A percentile compares a stretch with the other conserved stretches of the same genome.
Evolutionary conservation across 1,284 basidiomycete species (phyloP).

Genomic region (Moniliella sp.): DNA sequence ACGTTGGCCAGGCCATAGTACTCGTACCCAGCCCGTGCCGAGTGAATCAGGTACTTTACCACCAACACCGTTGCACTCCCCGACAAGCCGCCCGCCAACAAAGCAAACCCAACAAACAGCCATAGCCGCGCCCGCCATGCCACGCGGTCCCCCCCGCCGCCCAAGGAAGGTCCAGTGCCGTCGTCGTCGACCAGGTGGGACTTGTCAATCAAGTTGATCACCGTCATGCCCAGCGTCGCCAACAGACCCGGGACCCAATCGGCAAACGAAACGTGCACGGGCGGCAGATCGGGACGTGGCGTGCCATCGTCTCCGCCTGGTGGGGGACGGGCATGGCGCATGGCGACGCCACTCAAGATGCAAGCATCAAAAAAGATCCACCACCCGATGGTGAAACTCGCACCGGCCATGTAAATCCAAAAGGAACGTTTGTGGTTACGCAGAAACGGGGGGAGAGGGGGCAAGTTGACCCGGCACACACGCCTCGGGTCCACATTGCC

Average conservation of each 20-base stretch:
- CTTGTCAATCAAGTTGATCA: slow-evolving; percentile 87
- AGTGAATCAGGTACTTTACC: slow-evolving; percentile 62
- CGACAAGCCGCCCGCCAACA: slow-evolving; percentile 85
- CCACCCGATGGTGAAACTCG: slow-evolving; percentile 70
- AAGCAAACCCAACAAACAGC: slow-evolving; percentile 79
- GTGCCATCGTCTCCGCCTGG: slow-evolving; percentile 35
- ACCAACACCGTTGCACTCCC: slow-evolving; percentile 73
- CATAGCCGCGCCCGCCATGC: slow-evolving; percentile 77
- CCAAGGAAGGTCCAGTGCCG: slow-evolving; percentile 13
- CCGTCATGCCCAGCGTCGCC: slow-evolving; percentile 70
- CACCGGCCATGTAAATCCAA: slow-evolving; percentile 76
- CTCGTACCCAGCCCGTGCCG: slow-evolving; percentile 51
- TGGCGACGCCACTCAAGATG: slow-evolving; percentile 45
- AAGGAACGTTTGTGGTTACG: slow-evolving; percentile 48
- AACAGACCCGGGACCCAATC: slow-evolving; percentile 90
- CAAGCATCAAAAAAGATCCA: slow-evolving; percentile 91
- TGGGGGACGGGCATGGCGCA: slow-evolving; percentile 42
- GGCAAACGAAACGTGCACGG: slow-evolving; percentile 67
- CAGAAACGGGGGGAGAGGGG: slow-evolving; percentile 30
- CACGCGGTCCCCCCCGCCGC: slow-evolving; percentile 36
- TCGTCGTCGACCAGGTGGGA: slow-evolving; percentile 54
- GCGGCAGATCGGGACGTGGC: slow-evolving; percentile 47
- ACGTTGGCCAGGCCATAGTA: slow-evolving; percentile 91
- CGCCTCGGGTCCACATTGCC: slow-evolving; percentile 67
- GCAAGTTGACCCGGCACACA: slow-evolving; percentile 45